A percentile compares a stretch with the other conserved stretches of the same genome.
Conservation (phyloP, 768 basidiomycete species). For the Tephrocybe sp. region DNA sequence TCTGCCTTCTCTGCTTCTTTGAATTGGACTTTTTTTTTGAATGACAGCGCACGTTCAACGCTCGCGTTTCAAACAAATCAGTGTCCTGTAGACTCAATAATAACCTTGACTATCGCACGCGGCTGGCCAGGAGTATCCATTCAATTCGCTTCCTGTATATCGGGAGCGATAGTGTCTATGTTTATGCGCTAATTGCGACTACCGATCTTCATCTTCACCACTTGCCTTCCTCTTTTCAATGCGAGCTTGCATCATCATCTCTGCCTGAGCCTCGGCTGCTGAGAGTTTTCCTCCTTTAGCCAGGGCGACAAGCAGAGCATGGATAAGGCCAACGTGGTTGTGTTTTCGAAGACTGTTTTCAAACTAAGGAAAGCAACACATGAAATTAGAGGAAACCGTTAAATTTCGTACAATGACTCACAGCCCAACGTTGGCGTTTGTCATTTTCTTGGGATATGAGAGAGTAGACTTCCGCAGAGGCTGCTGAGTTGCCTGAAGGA, state of each 20-base stretch:
- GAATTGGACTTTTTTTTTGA: too few species aligned
- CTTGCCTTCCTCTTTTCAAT: constrained; percentile 43
- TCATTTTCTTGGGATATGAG: constrained; percentile 66
- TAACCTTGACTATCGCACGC: too few species aligned
- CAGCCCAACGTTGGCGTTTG: constrained; percentile 81
- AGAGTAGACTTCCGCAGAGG: constrained; percentile 52
- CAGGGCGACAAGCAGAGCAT: constrained; percentile 69
- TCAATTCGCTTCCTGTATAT: too few species aligned
- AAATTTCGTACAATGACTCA: constrained; percentile 43
- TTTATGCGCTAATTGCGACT: neutral
- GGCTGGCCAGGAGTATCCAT: too few species aligned
- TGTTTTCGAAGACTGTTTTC: constrained; percentile 87
- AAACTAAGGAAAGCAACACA: constrained; percentile 47
- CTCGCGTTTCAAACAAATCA: too few species aligned
- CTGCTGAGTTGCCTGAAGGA: constrained; percentile 37
- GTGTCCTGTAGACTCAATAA: too few species aligned
- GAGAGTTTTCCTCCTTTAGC: constrained; percentile 69
- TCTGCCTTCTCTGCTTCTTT: too few species aligned
- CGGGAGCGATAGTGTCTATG: neutral
- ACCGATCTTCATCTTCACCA: constrained; percentile 45
- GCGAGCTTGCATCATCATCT: constrained; percentile 44
- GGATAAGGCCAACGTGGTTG: constrained; percentile 82
- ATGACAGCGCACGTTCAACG: too few species aligned
- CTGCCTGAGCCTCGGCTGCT: constrained; percentile 47
- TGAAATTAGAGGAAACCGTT: neutral